phyloP scores from a whole-genome alignment of 2,329 filamentous ascomycete species.

The Claviceps capensis region DNA sequence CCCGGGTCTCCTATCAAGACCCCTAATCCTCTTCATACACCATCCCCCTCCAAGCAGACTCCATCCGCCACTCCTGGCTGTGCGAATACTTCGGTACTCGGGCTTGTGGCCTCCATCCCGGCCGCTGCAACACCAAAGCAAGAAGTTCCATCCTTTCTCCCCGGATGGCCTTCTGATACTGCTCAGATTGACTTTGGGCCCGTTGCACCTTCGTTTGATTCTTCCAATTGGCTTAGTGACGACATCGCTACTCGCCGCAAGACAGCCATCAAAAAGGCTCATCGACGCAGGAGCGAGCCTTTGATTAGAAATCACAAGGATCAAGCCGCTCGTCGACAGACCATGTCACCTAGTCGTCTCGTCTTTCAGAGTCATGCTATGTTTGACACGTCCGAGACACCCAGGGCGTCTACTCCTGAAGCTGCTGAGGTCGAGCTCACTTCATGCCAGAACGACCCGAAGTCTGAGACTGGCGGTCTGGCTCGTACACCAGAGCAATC shows the following conservation, averaged over 20 bases:
- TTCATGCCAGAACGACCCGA: not conserved
- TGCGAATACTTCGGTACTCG: slow-evolving; percentile 7
- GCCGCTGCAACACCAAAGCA: slow-evolving; percentile 12
- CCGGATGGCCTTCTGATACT: slow-evolving; percentile 7
- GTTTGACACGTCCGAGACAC: not conserved
- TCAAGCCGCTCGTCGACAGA: slow-evolving; percentile 13
- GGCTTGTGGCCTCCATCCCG: slow-evolving; percentile 11
- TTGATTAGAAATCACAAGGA: slow-evolving; percentile 15
- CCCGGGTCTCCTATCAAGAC: not conserved
- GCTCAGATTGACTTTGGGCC: slow-evolving; percentile 16
- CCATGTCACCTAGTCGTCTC: slow-evolving; percentile 17
- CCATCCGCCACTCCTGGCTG: not conserved
- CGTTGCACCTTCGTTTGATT: slow-evolving; percentile 15
- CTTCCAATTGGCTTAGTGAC: slow-evolving; percentile 15
- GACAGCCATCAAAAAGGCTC: slow-evolving; percentile 10
- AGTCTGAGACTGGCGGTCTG: not conserved
- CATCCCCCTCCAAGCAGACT: not conserved
- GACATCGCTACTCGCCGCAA: slow-evolving; percentile 12
- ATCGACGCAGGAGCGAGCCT: slow-evolving; percentile 22
- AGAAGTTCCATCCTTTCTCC: slow-evolving; percentile 6
- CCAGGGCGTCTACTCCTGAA: not conserved
- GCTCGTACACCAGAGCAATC: slow-evolving; percentile 1
- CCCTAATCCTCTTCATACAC: not conserved
- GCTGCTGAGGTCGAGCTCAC: not conserved
- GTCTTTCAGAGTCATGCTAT: not conserved